Base-by-base conservation (phyloP, 2,329 filamentous ascomycete genomes). In the Colletotrichum chrysophilum region DNA sequence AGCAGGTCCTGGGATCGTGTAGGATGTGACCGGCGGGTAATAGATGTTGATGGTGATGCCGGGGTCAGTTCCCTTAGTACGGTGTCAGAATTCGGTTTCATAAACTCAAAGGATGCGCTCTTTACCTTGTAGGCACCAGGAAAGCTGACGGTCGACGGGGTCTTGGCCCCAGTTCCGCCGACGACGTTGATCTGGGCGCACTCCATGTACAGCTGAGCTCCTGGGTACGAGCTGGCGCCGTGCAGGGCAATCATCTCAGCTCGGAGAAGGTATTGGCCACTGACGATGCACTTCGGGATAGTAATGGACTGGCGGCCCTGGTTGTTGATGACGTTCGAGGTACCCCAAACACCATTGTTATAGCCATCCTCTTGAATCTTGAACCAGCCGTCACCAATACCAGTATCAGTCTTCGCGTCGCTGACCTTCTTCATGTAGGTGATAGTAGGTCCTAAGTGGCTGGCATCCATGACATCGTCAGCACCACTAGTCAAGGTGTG, bases 191-290 rank as follows among this genome's bases (percentile, higher is more conserved):
- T 83, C 69, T 86, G 84, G 8, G 85, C 86, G 73, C 87, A 88
- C 81, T 87, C 86, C 86, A 87, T 87, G 68, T 86, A 86, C 52
- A 89, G 81, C 77, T 89, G 87, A 5, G 86, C 86, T 9, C 86
- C 86, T 3, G 80, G 82, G 43, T 82, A 82, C 34, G 82, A 84
- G 6, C 80, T 78, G 32, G 85, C 86, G 13, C 80, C 83, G 83
- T 92, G 90, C 4, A 92, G 85, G 26, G 89, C 90, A 70, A 92
- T 88, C 79, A 91, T 87, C 82, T 92, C 90, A 75, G 90, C 88
- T 52, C 90, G 87, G 30, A 91, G 84, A 55, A 92, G 87, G 79
- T 91, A 92, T 78, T 90, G 86, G 48, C 90, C 90, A 12, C 87
- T 80, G 10, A 85, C 86, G 36, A 92, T 85, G 72, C 85, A 85